Conservation (phyloP, 2,329 filamentous ascomycete species). For the Proliferodiscus dingleyae region DNA sequence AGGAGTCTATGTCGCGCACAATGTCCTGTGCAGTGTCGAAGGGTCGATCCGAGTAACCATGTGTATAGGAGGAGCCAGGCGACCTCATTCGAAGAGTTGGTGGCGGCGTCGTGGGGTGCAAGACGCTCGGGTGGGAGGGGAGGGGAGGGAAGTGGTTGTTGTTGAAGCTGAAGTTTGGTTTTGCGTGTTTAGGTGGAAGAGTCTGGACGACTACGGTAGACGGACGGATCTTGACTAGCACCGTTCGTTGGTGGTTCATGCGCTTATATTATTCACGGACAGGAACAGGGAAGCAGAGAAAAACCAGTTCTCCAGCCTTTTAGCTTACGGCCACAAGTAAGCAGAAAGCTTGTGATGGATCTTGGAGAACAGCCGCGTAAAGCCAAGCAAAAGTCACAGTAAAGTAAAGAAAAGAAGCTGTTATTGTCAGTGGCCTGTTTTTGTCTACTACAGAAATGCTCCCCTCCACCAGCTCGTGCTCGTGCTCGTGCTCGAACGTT, state of each 20-base stretch:
- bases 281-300: background rate
- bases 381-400: no score
- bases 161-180: background rate
- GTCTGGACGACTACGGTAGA: background rate
- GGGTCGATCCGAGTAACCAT: slow-evolving; percentile 4
- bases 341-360: background rate
- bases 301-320: background rate
- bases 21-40: background rate
- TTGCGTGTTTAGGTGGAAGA: background rate
- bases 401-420: no score
- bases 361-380: background rate
- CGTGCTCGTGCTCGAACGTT: no score
- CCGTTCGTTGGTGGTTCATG: background rate
- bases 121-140: background rate
- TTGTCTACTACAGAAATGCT: no score
- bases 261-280: background rate
- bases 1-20: background rate
- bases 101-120: background rate
- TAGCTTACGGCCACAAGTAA: background rate
- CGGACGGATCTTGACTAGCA: background rate
- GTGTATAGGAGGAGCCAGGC: background rate
- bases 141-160: background rate
- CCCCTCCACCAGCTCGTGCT: no score
- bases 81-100: background rate
- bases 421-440: no score